A percentile compares a stretch with the other conserved stretches of the same genome.
Conservation (phyloP, 768 basidiomycete genomes). For the Trametes coccinea region DNA sequence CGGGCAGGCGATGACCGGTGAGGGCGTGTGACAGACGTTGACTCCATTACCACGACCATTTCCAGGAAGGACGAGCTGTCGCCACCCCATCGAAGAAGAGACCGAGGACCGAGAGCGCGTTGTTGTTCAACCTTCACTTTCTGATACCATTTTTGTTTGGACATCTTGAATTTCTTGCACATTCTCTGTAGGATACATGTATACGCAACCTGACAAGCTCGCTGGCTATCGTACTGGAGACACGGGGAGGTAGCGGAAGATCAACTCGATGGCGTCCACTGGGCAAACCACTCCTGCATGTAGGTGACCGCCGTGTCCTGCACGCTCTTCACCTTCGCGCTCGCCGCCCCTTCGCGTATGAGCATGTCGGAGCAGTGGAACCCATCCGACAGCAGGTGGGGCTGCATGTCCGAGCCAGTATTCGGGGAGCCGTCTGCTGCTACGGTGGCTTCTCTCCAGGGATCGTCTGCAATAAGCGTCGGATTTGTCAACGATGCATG, state of each 20-base stretch:
- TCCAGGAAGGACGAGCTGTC: no score
- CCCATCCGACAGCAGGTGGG: constrained; percentile 56
- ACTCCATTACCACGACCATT: no score
- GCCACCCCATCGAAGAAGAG: no score
- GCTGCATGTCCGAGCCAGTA: constrained; percentile 49
- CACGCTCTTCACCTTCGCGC: constrained; percentile 51
- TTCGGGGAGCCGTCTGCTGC: constrained; percentile 53
- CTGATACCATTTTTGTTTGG: no score
- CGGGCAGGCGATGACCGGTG: background rate
- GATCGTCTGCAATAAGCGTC: constrained; percentile 51
- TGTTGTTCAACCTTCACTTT: no score
- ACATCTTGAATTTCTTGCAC: no score
- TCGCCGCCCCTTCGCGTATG: constrained; percentile 40
- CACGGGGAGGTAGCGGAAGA: no score
- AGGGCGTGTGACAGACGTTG: background rate
- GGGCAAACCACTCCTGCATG: constrained; percentile 55
- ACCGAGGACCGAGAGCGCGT: no score
- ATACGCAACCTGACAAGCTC: no score
- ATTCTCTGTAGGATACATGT: no score
- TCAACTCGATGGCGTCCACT: constrained; percentile 4
- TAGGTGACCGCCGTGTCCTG: constrained; percentile 52
- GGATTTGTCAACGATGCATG: background rate
- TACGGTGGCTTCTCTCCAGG: constrained; percentile 69
- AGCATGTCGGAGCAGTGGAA: constrained; percentile 68
- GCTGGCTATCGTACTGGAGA: no score